Evolutionary conservation across 371 early-diverging fungal species (phyloP), one percentile per base, ranked within the genome.

Genomic region (Entomophthora muscae): DNA sequence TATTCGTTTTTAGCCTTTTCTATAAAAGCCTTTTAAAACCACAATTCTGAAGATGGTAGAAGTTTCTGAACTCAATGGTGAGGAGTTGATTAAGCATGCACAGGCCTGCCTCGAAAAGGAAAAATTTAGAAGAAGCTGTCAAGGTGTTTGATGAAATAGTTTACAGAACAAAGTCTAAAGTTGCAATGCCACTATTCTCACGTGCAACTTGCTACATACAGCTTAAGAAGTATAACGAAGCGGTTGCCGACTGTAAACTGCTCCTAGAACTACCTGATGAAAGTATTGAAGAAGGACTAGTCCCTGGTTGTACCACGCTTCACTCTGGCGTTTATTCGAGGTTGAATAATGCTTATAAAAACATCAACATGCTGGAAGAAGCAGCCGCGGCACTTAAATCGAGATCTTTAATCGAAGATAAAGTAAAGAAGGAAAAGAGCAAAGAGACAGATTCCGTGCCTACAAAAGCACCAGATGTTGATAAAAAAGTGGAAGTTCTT

Each of bases 241-340:
- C 26, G 12, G 29, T 52, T 17, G 29, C 31, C 31, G 62, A 62
- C 28, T 51, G 53, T 29, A 5, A 52, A 29, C 5, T 22, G 53
- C 7, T 62, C 7, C 28, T 62, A 13, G 53, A n/a, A 3, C 42
- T 62, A 22, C 30, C 52, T 10, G 53, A 62, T 26, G 24, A 21
- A 10, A 23, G 24, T 12, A 26, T 62, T 52, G 52, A 62, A n/a
- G 62, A 51, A 23, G 42, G n/a, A 2, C 23, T 62, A 29, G 62
- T 62, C 3, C 42, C 42, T 33, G 62, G 62, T 2, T 62, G 27
- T 1, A 62, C 53, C 28, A 62, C 62, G 17, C 53, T 52, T 27
- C 62, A 62, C 42, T 62, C 62, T 3, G 62, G 21, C 5, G 62
- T 53, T 17, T 62, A 62, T 52, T 31, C 62, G 1, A 5, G 32